Evolutionary conservation across 805 yeast species (phyloP).

Genomic region (Lipomyces lipofer): DNA sequence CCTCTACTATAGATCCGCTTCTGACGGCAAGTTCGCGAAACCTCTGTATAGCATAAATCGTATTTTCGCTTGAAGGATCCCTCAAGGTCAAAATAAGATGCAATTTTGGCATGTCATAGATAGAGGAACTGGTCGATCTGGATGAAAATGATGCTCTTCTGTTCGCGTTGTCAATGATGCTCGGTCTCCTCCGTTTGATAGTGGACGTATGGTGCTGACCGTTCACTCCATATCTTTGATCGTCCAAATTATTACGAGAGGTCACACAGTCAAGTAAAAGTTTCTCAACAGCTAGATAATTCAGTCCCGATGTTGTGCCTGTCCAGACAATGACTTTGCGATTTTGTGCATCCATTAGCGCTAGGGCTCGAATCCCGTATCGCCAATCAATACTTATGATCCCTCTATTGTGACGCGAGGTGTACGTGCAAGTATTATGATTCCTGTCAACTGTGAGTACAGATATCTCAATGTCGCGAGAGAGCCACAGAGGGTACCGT

Average conservation of each 20-base stretch:
- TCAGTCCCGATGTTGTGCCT: conserved; percentile 26
- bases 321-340: conserved; percentile 29
- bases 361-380: neutral
- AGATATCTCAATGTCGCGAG: neutral
- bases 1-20: conserved; percentile 25
- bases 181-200: neutral
- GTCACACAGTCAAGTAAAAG: conserved; percentile 4
- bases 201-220: neutral
- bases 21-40: conserved; percentile 17
- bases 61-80: conserved; percentile 21
- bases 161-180: neutral
- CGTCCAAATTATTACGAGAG: neutral
- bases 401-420: neutral
- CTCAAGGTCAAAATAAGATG: conserved; percentile 21
- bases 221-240: too few relatives aligned
- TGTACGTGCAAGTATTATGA: too few relatives aligned
- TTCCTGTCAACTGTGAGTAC: neutral
- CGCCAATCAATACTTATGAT: neutral
- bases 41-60: conserved; percentile 11
- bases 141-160: conserved; percentile 1
- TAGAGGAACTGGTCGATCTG: neutral
- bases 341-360: conserved; percentile 34
- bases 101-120: conserved; percentile 9
- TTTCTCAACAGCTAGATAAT: conserved; percentile 21
- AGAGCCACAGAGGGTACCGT: neutral